Base-by-base conservation (phyloP, 2,329 filamentous ascomycete genomes). In the Colletotrichum tanaceti region DNA sequence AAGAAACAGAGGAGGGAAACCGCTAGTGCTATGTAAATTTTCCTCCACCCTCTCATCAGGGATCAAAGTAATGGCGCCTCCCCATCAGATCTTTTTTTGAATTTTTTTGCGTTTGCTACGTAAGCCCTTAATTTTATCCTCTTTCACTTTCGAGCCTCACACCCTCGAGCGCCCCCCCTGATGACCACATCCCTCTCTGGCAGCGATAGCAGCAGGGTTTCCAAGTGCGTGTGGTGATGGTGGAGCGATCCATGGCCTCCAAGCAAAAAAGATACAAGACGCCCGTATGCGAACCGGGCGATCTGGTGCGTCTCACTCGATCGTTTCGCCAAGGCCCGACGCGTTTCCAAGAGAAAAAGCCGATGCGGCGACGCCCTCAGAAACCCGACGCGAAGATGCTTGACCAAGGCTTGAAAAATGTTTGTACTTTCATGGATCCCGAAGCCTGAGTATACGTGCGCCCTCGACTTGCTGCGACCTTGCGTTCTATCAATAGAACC, bases 261-360 rank as follows among this genome's bases (percentile, higher is more conserved):
- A 59, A 65, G 35, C 38, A 20, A 20, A 39, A 4, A 28, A 39
- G 2, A 13, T 4, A 35, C 41, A 60, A 50, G 49, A 18, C 57
- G 20, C 9, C 13, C 32, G 16, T 20, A 24, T 35, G 18, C n/a
- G 14, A 38, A 10, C 50, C n/a, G 11, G 50, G 5, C 39, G 49
- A 65, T 55, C 62, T 68, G 38, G 46, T 46, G 43, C 49, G 49
- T 55, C 54, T 68, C 41, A 46, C 14, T 39, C 61, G 35, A 65
- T 60, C 35, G 43, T 65, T 65, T 68, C 65, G 62, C 57, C 57
- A 59, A 59, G 57, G 20, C 50, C 38, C 50, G 18, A 22, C 16
- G 4, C n/a, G 28, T 20, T 22, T 28, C 57, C 57, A 49, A 59
- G 44, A 24, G n/a, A 5, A 24, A 24, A 16, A 32, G 5, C n/a